A percentile compares a stretch with the other conserved stretches of the same genome.
Conservation (phyloP, 345 rosid species). For the Pugionium cornutum region DNA sequence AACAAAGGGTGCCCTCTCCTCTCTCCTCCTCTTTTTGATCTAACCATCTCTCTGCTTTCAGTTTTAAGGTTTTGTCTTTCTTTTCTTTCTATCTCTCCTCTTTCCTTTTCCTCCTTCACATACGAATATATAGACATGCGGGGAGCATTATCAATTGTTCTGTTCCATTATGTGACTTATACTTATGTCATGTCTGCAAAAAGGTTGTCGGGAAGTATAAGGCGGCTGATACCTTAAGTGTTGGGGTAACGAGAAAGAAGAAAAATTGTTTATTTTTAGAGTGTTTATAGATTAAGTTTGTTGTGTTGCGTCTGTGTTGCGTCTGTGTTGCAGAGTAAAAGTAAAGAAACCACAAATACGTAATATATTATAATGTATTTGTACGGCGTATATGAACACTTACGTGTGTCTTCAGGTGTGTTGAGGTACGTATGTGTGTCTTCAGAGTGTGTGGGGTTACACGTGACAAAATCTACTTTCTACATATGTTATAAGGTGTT, state of each 20-base stretch:
- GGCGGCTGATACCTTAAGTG: constrained; percentile 33
- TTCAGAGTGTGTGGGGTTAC: no score
- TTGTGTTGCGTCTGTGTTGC: not conserved
- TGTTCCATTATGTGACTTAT: not conserved
- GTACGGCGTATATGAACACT: no score
- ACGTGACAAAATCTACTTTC: no score
- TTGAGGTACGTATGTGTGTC: no score
- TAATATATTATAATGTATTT: no score
- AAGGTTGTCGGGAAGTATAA: constrained; percentile 1
- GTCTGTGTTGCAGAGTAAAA: not conserved
- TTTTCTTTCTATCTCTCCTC: not conserved
- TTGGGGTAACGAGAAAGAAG: constrained; percentile 11
- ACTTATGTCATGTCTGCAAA: not conserved
- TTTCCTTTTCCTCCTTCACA: not conserved
- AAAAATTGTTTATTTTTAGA: not conserved
- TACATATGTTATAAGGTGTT: no score
- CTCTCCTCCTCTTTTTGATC: constrained; percentile 33
- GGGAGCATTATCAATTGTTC: not conserved
- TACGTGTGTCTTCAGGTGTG: no score
- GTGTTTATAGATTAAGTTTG: constrained; percentile 7
- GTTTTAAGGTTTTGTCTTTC: not conserved
- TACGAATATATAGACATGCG: not conserved
- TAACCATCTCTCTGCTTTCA: constrained; percentile 9
- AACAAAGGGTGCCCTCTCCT: constrained; percentile 52
- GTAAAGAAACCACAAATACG: no score